phyloP scores from a whole-genome alignment of 1,139 yeast genomes.

The Pichia sp. region DNA sequence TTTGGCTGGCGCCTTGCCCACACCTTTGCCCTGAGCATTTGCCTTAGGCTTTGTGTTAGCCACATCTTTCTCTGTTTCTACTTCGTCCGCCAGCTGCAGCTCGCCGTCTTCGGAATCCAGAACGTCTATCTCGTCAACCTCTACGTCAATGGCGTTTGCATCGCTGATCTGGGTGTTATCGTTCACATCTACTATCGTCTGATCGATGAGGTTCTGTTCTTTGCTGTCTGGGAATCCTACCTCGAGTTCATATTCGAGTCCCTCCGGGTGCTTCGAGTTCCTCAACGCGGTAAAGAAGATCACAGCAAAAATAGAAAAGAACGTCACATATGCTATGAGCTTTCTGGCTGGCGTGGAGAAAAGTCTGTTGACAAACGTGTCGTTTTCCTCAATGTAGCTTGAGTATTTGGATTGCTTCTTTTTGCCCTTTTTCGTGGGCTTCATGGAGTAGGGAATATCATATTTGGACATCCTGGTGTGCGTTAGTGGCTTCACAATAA shows the following conservation, averaged over 20 bases:
- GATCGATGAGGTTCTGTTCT: constrained; percentile 10
- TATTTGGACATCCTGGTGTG: constrained; percentile 5
- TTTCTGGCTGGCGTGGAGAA: constrained; percentile 15
- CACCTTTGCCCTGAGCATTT: background rate
- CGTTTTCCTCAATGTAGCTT: constrained; percentile 9
- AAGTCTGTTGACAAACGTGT: background rate
- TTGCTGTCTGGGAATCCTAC: constrained; percentile 9
- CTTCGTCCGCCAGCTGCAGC: background rate
- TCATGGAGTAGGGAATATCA: constrained; percentile 16
- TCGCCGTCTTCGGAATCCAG: constrained; percentile 17
- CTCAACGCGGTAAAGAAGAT: constrained; percentile 14
- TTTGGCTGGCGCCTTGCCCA: no score
- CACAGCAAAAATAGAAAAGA: constrained; percentile 15
- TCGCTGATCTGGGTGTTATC: background rate
- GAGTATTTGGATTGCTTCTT: constrained; percentile 10
- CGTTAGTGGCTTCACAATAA: background rate
- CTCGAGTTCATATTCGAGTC: constrained; percentile 13
- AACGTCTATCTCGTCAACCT: constrained; percentile 12
- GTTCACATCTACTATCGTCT: constrained; percentile 1
- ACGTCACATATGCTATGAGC: constrained; percentile 13
- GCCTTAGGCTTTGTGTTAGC: background rate
- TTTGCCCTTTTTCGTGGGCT: constrained; percentile 10
- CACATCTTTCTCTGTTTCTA: background rate
- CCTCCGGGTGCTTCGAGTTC: constrained; percentile 1
- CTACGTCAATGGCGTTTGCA: background rate